These are phyloP conservation scores for Cercospora brassicicola DNA, from an alignment of 2,329 filamentous ascomycete genomes.

Conservation along the genomic window DNA sequence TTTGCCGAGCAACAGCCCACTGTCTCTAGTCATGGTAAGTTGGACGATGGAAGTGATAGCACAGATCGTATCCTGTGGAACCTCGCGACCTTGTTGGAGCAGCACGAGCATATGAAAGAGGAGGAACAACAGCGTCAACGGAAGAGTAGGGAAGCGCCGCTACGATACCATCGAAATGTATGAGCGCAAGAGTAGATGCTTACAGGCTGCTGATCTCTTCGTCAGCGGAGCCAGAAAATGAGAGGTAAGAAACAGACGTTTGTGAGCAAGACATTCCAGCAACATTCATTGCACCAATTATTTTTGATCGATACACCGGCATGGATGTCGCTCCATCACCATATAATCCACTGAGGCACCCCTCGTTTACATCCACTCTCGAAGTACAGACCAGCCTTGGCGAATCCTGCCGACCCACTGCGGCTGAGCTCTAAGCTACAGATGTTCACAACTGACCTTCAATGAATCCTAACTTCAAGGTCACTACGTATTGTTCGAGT, in stretches of 20 bases:
- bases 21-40: background rate
- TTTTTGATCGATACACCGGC: too few species aligned
- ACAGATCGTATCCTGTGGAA: background rate
- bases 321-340: background rate
- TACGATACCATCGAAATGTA: background rate
- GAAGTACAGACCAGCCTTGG: background rate
- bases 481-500: background rate
- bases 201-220: background rate
- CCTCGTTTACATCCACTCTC: background rate
- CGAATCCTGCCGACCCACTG: conserved; percentile 1
- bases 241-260: background rate
- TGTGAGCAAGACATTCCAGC: background rate
- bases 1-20: background rate
- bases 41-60: background rate
- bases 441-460: background rate
- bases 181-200: background rate
- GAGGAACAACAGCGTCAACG: background rate
- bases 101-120: background rate
- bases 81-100: background rate
- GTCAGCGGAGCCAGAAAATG: background rate
- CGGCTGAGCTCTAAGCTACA: background rate
- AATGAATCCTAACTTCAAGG: background rate
- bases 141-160: background rate
- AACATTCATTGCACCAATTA: background rate
- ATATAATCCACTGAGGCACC: background rate